These are phyloP conservation scores for Aspergillus sp. DNA, from an alignment of 2,329 filamentous ascomycete genomes.

Conservation along the genomic window DNA sequence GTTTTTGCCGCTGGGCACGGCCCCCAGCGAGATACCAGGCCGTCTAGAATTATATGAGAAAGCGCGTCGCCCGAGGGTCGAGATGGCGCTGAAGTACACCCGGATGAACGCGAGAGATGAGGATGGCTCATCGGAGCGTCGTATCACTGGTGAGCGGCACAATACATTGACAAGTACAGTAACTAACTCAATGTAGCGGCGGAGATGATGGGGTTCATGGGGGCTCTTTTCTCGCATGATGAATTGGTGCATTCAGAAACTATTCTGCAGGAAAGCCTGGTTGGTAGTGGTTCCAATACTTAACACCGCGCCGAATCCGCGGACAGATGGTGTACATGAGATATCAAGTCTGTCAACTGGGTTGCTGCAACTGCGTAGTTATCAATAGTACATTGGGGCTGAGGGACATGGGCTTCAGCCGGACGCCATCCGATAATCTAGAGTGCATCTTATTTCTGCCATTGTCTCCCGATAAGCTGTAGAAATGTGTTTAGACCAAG, in stretches of 20 bases:
- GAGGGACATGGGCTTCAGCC: no score
- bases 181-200: constrained; percentile 10
- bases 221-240: constrained; percentile 21
- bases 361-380: no score
- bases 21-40: constrained; percentile 12
- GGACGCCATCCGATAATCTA: no score
- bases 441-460: no score
- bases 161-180: no score
- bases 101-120: constrained; percentile 25
- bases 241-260: constrained; percentile 11
- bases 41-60: constrained; percentile 23
- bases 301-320: no score
- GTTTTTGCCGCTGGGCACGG: constrained; percentile 22
- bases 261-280: neutral
- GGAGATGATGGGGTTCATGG: constrained; percentile 25
- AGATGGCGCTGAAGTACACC: constrained; percentile 22
- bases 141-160: constrained; percentile 15
- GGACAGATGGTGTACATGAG: no score
- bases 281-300: neutral
- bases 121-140: constrained; percentile 9
- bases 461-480: no score
- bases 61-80: constrained; percentile 20
- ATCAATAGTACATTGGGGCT: no score
- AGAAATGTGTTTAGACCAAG: no score
- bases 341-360: no score